A percentile compares a stretch with the other conserved stretches of the same genome.
phyloP scores from a whole-genome alignment of 768 basidiomycete species.

The Suillus brevipes region DNA sequence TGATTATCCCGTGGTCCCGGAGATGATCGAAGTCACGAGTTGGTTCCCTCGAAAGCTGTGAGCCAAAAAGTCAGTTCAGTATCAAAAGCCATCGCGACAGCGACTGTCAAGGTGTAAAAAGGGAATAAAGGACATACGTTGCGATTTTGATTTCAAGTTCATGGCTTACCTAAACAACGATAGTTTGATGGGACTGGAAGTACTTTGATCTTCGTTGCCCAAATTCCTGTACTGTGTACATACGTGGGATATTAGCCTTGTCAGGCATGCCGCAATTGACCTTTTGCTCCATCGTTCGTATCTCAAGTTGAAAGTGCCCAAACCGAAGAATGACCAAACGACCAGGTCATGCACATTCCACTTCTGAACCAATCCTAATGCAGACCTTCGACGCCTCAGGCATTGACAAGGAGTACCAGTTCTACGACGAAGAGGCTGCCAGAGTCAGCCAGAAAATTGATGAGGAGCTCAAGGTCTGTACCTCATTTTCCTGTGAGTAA shows the following conservation, averaged over 20 bases:
- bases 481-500: slow-evolving; percentile 1
- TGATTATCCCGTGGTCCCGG: neutral
- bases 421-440: slow-evolving; percentile 45
- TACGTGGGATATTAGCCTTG: slow-evolving; percentile 34
- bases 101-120: neutral
- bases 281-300: slow-evolving; percentile 21
- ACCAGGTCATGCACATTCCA: slow-evolving; percentile 28
- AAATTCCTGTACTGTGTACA: slow-evolving; percentile 25
- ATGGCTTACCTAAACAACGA: slow-evolving; percentile 11
- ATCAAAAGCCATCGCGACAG: neutral
- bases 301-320: slow-evolving; percentile 11
- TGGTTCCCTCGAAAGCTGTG: neutral
- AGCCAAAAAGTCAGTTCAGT: neutral
- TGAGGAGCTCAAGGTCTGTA: slow-evolving; percentile 52
- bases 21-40: neutral
- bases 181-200: slow-evolving; percentile 30
- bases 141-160: neutral
- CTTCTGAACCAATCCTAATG: slow-evolving; percentile 32
- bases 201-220: slow-evolving; percentile 36
- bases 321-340: slow-evolving; percentile 29
- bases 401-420: slow-evolving; percentile 29
- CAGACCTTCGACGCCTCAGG: slow-evolving; percentile 32
- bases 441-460: slow-evolving; percentile 54
- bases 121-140: neutral
- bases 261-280: slow-evolving; percentile 32